These are phyloP conservation scores for Candida gorgasii DNA, from an alignment of 805 yeast species.

Conservation along the genomic window DNA sequence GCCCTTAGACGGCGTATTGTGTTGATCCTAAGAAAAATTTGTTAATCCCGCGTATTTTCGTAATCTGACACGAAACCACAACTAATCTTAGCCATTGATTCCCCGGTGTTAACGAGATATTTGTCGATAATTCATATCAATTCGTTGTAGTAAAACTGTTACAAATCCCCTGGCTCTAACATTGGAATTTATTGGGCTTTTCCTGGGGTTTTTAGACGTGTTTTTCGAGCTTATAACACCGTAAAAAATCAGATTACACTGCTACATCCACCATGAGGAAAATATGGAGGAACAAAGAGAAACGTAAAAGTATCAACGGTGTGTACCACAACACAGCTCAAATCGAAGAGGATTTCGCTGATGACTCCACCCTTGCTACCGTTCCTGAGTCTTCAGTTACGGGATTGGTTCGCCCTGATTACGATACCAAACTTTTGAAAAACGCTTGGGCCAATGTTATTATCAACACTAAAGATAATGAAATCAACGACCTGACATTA, in stretches of 20 bases:
- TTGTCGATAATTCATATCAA: neutral
- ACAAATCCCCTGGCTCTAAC: neutral
- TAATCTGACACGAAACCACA: slow-evolving; percentile 3
- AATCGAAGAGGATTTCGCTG: slow-evolving; percentile 4
- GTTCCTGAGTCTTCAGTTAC: slow-evolving; percentile 2
- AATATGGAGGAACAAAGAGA: slow-evolving; percentile 28
- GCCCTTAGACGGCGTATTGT: neutral
- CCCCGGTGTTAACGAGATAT: neutral
- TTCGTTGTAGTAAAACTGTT: neutral
- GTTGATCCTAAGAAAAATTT: neutral
- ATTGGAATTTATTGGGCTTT: neutral
- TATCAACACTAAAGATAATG: slow-evolving; percentile 27
- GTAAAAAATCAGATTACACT: neutral
- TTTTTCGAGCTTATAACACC: neutral
- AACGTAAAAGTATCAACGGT: slow-evolving; percentile 13
- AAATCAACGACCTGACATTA: slow-evolving; percentile 35
- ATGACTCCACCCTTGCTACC: slow-evolving; percentile 6
- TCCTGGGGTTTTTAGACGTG: neutral
- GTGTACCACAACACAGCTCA: neutral
- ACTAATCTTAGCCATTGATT: neutral
- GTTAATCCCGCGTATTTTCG: slow-evolving; percentile 4
- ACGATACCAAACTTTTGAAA: slow-evolving; percentile 31
- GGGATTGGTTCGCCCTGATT: slow-evolving; percentile 21
- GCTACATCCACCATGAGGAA: slow-evolving; percentile 23
- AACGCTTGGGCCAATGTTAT: slow-evolving; percentile 42